Evolutionary conservation across 495 filamentous ascomycete species (phyloP).

Genomic region (Daldinia vernicosa): DNA sequence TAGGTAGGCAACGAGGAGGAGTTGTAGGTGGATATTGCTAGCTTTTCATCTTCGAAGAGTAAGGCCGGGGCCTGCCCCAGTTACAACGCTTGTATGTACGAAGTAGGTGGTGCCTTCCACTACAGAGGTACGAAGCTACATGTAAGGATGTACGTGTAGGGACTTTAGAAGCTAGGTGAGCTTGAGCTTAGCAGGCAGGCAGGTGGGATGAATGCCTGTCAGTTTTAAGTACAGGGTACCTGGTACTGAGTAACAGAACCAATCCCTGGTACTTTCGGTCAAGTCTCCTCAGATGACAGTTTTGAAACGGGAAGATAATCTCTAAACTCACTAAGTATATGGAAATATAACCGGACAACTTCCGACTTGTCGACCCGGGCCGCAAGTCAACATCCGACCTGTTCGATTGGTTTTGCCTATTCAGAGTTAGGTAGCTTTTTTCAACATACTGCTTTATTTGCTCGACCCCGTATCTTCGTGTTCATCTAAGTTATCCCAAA

Average conservation of each 20-base stretch:
- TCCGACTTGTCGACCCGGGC: conserved; percentile 26
- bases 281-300: conserved; percentile 20
- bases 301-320: conserved; percentile 16
- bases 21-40: conserved; percentile 10
- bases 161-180: conserved; percentile 6
- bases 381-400: conserved; percentile 24
- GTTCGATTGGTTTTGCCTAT: conserved; percentile 13
- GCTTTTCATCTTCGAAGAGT: conserved; percentile 22
- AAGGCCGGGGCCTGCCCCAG: neutral
- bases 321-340: no score
- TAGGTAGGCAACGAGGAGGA: conserved; percentile 6
- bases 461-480: neutral
- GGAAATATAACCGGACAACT: conserved; percentile 12
- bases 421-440: neutral
- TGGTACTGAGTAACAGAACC: conserved; percentile 15
- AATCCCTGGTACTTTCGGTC: conserved; percentile 25
- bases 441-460: conserved; percentile 6
- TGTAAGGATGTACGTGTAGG: conserved; percentile 6
- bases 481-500: neutral
- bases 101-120: conserved; percentile 7
- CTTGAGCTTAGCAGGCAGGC: conserved; percentile 14
- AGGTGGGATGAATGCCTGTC: conserved; percentile 27
- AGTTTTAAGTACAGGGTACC: conserved; percentile 32
- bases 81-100: conserved; percentile 1
- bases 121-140: conserved; percentile 6